Conservation (phyloP, 1,284 basidiomycete genomes). For the Sparassis latifolia region DNA sequence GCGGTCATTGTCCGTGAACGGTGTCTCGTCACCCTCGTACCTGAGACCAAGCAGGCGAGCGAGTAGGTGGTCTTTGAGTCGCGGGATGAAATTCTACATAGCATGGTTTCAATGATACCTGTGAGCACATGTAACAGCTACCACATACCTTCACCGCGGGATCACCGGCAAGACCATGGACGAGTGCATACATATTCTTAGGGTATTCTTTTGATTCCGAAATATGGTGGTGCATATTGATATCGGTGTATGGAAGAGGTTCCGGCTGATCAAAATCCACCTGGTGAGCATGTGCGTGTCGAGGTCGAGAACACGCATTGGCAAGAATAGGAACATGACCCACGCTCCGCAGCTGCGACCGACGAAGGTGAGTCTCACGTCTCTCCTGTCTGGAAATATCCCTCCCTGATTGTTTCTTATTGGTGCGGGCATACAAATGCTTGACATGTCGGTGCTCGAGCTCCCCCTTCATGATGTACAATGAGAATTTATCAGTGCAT, state of each 20-base stretch:
- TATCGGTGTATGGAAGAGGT: no score
- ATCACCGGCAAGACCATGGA: neutral
- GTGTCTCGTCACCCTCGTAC: constrained; percentile 10
- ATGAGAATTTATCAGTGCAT: no score
- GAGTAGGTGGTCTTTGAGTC: constrained; percentile 19
- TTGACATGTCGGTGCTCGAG: neutral
- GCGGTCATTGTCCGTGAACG: constrained; percentile 9
- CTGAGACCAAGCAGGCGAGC: constrained; percentile 8
- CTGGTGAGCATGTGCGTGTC: no score
- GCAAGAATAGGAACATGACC: no score
- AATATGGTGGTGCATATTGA: neutral
- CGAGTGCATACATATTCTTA: neutral
- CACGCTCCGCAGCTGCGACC: no score
- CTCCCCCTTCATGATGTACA: no score
- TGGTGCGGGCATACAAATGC: neutral
- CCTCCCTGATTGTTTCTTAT: neutral
- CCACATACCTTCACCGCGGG: neutral
- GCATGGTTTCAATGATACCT: neutral
- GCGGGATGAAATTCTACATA: constrained; percentile 12
- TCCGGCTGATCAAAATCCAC: no score
- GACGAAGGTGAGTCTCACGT: neutral
- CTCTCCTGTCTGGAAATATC: neutral
- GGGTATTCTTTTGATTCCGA: neutral
- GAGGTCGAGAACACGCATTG: no score
- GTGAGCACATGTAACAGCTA: neutral